A percentile compares a stretch with the other conserved stretches of the same genome.
These are phyloP conservation scores for Suhomyces taliae DNA, from an alignment of 1,139 yeast genomes.

Conservation along the genomic window DNA sequence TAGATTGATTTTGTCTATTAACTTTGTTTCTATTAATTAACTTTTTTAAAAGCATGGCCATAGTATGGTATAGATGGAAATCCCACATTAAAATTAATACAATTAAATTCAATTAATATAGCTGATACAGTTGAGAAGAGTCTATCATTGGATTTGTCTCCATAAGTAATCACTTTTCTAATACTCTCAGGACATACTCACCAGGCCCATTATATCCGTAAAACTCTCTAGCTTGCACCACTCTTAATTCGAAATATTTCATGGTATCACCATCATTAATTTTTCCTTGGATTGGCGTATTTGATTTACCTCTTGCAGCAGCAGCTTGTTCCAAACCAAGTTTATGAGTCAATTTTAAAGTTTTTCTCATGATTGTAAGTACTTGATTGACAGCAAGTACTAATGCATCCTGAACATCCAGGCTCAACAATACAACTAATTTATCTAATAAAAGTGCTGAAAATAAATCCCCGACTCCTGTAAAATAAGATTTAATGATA, in stretches of 20 bases:
- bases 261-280: conserved; percentile 41
- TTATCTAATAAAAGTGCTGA: conserved; percentile 74
- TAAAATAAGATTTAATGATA: conserved; percentile 68
- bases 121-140: not conserved
- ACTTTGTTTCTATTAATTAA: no score
- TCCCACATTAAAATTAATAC: no score
- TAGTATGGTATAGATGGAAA: no score
- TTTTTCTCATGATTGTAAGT: conserved; percentile 48
- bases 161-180: not conserved
- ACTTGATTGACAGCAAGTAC: conserved; percentile 46
- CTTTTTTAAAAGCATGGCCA: no score
- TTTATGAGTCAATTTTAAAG: conserved; percentile 42
- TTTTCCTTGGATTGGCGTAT: conserved; percentile 18
- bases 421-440: conserved; percentile 18
- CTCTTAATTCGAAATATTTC: conserved; percentile 42
- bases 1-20: no score
- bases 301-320: conserved; percentile 2
- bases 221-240: conserved; percentile 36
- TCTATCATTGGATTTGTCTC: no score
- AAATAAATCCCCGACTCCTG: conserved; percentile 93
- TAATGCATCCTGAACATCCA: not conserved
- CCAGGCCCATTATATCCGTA: conserved; percentile 22
- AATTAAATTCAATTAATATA: no score
- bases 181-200: conserved; percentile 1
- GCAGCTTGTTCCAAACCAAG: conserved; percentile 16